A percentile compares a stretch with the other conserved stretches of the same genome.
phyloP scores from a whole-genome alignment of 139 green algal species.

The Picochlorum costavermella region DNA sequence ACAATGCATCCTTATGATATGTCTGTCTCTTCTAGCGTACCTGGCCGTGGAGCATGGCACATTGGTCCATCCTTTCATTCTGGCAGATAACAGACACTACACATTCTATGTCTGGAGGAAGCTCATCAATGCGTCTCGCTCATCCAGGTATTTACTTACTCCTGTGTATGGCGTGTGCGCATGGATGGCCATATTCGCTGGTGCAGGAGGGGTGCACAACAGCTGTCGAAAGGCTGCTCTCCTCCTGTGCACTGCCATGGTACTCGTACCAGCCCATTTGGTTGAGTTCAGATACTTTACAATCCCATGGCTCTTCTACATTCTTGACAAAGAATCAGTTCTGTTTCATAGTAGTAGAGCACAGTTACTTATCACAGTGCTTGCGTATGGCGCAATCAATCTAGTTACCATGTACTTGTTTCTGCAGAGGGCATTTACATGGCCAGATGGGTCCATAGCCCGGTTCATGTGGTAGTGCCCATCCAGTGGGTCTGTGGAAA shows the following conservation, averaged over 20 bases:
- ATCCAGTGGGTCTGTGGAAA: too few species aligned
- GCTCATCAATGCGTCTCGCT: conserved; percentile 22
- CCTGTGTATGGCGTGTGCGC: conserved; percentile 36
- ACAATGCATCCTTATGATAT: not conserved
- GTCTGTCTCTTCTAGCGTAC: not conserved
- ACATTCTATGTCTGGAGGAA: conserved; percentile 86
- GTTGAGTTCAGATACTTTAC: conserved; percentile 89
- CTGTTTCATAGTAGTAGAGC: not conserved
- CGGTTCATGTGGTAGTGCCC: conserved; percentile 84
- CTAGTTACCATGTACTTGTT: conserved; percentile 62
- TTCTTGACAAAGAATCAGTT: conserved; percentile 41
- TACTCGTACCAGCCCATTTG: conserved; percentile 71
- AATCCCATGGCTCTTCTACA: conserved; percentile 41
- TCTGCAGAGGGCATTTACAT: conserved; percentile 53
- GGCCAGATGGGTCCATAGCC: conserved; percentile 56
- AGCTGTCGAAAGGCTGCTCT: not conserved
- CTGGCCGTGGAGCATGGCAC: conserved; percentile 26
- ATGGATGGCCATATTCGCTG: too few species aligned
- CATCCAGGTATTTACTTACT: conserved; percentile 33
- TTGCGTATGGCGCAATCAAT: conserved; percentile 39
- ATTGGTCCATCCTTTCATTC: conserved; percentile 78
- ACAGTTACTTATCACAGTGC: conserved; percentile 1
- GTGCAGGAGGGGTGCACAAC: too few species aligned
- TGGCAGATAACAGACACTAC: conserved; percentile 94
- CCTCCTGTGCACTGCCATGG: conserved; percentile 14